Evolutionary conservation across 139 green algal genomes (phyloP).

Genomic region (Pleodorina starrii): DNA sequence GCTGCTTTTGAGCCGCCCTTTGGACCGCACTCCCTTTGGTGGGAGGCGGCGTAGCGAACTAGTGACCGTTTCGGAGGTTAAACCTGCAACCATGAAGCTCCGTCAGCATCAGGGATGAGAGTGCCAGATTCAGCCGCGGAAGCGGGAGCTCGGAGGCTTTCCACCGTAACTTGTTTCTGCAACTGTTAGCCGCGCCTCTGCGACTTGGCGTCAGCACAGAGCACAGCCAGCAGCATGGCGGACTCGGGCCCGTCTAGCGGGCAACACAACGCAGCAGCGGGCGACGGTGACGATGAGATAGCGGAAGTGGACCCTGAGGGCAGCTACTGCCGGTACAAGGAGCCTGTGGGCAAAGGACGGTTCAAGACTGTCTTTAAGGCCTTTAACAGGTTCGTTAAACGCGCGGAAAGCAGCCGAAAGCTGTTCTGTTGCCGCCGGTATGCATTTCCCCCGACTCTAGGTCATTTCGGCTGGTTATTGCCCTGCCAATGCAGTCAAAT

Average conservation of each 20-base stretch:
- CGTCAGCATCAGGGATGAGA: slow-evolving; percentile 20
- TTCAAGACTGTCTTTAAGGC: slow-evolving; percentile 82
- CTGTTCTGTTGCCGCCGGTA: not conserved
- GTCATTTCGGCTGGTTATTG: not conserved
- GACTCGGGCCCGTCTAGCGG: slow-evolving; percentile 12
- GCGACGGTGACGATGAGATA: slow-evolving; percentile 68
- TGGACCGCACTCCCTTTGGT: slow-evolving; percentile 6
- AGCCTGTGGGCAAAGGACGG: slow-evolving; percentile 80
- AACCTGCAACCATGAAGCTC: not conserved
- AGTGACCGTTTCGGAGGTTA: not conserved
- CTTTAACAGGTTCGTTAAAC: slow-evolving; percentile 52
- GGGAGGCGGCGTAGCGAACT: slow-evolving; percentile 10
- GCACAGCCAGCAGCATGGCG: not conserved
- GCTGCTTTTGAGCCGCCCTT: not conserved
- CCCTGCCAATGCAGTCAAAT: slow-evolving; percentile 58
- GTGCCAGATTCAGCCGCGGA: slow-evolving; percentile 1
- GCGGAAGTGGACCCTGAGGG: slow-evolving; percentile 68
- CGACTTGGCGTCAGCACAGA: not conserved
- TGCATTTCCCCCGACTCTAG: not conserved
- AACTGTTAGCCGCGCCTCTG: not conserved
- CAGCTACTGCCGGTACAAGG: slow-evolving; percentile 84
- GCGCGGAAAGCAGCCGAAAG: not conserved
- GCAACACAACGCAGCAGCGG: slow-evolving; percentile 40
- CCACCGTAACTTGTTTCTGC: slow-evolving; percentile 5
- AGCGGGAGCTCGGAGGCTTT: slow-evolving; percentile 30